These are phyloP conservation scores for Xylaria cubensis DNA, from an alignment of 495 filamentous ascomycete genomes.

Conservation along the genomic window DNA sequence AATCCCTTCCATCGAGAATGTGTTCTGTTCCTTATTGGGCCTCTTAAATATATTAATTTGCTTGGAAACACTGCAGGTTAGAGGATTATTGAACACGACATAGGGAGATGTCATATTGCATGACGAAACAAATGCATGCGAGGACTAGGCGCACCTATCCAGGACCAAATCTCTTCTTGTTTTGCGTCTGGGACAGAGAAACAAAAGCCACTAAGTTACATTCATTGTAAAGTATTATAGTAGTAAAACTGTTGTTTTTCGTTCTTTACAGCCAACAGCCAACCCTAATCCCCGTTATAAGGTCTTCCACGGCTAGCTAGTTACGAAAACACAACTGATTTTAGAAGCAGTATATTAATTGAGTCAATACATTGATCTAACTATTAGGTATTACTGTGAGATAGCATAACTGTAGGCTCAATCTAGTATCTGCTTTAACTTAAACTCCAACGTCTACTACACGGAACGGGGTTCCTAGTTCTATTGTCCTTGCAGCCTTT, in stretches of 20 bases:
- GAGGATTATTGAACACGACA: not conserved
- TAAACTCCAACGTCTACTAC: not conserved
- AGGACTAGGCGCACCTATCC: not conserved
- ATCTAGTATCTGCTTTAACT: not conserved
- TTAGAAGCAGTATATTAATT: not conserved
- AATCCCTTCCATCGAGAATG: not conserved
- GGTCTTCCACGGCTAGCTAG: not conserved
- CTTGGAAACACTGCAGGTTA: not conserved
- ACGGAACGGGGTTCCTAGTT: not conserved
- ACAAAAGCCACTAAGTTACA: not conserved
- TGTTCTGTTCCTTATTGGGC: not conserved
- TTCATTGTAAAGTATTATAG: not conserved
- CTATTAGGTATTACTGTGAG: too few relatives aligned
- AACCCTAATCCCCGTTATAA: not conserved
- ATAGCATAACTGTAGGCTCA: not conserved
- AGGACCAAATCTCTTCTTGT: not conserved
- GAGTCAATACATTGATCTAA: not conserved
- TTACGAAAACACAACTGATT: not conserved
- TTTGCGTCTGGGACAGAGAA: not conserved
- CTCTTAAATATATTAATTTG: not conserved
- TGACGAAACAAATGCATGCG: too few relatives aligned
- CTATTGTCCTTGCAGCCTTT: not conserved
- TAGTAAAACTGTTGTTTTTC: not conserved
- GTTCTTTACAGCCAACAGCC: not conserved
- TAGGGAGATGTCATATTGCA: not conserved